phyloP scores from a whole-genome alignment of 192 early-diverging fungal genomes.

The Coemansia furcata region DNA sequence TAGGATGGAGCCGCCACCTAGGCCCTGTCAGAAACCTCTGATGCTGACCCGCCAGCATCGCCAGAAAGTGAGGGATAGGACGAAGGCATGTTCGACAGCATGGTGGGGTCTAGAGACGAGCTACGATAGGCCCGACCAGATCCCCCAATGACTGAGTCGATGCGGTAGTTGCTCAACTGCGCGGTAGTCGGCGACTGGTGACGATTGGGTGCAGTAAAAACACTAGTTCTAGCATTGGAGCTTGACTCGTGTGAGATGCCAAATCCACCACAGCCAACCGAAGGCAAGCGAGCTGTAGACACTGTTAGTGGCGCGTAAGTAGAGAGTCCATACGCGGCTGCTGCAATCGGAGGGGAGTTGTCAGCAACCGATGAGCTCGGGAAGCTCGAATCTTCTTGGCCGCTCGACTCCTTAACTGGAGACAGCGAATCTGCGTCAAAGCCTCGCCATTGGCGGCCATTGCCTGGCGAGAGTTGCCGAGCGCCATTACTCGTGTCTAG shows the following conservation, averaged over 20 bases:
- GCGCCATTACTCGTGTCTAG: not conserved
- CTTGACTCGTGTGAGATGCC: not conserved
- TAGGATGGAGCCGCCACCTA: not conserved
- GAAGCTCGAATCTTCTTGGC: conserved; percentile 14
- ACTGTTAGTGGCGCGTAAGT: not conserved
- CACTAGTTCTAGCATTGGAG: not conserved
- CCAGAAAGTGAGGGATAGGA: conserved; percentile 31
- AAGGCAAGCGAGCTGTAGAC: not conserved
- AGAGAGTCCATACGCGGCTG: not conserved
- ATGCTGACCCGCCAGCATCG: not conserved
- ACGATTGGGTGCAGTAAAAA: not conserved
- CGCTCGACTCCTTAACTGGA: conserved; percentile 30
- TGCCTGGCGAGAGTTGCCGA: not conserved
- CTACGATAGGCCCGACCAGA: conserved; percentile 23
- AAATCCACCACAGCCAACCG: not conserved
- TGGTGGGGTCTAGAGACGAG: conserved; percentile 39
- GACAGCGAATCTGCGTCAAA: conserved; percentile 31
- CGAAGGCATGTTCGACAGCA: conserved; percentile 39
- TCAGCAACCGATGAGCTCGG: not conserved
- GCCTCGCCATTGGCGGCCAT: conserved; percentile 6
- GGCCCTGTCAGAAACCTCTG: not conserved
- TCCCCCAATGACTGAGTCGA: conserved; percentile 8
- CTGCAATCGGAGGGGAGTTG: not conserved
- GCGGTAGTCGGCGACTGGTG: conserved; percentile 1
- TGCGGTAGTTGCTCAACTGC: conserved; percentile 33